Evolutionary conservation across 345 rosid genomes (phyloP).

Genomic region (Cardamine occulta): DNA sequence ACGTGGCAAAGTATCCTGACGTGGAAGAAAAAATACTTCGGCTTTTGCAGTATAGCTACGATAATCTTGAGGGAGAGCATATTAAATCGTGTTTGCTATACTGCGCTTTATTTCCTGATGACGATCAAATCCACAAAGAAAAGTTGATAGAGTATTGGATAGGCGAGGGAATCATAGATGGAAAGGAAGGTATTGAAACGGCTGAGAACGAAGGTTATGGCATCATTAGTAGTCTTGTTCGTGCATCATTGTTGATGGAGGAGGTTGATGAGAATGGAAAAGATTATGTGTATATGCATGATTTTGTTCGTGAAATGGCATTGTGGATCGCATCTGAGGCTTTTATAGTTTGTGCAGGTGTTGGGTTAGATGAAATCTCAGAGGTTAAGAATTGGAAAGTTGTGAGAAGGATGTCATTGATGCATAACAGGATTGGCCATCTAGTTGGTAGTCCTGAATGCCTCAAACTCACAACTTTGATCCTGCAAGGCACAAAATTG

Average conservation of each 20-base stretch:
- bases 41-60: slow-evolving; percentile 48
- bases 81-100: slow-evolving; percentile 43
- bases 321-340: slow-evolving; percentile 40
- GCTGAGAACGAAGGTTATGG: slow-evolving; percentile 39
- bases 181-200: slow-evolving; percentile 20
- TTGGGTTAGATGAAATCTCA: neutral
- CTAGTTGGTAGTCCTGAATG: slow-evolving; percentile 22
- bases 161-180: slow-evolving; percentile 33
- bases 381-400: slow-evolving; percentile 15
- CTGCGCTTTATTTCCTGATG: slow-evolving; percentile 48
- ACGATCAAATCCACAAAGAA: neutral
- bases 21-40: slow-evolving; percentile 40
- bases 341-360: neutral
- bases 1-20: slow-evolving; percentile 8
- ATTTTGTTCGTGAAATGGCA: slow-evolving; percentile 53
- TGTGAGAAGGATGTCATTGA: slow-evolving; percentile 38
- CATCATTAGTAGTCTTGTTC: slow-evolving; percentile 38
- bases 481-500: neutral
- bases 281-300: slow-evolving; percentile 45
- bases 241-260: slow-evolving; percentile 42
- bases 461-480: slow-evolving; percentile 16
- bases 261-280: neutral
- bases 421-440: slow-evolving; percentile 16
- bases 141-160: slow-evolving; percentile 41
- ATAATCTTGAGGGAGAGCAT: neutral